Evolutionary conservation across 352 stramenopile genomes (phyloP).

Genomic region (Hyaloperonospora brassicae): DNA sequence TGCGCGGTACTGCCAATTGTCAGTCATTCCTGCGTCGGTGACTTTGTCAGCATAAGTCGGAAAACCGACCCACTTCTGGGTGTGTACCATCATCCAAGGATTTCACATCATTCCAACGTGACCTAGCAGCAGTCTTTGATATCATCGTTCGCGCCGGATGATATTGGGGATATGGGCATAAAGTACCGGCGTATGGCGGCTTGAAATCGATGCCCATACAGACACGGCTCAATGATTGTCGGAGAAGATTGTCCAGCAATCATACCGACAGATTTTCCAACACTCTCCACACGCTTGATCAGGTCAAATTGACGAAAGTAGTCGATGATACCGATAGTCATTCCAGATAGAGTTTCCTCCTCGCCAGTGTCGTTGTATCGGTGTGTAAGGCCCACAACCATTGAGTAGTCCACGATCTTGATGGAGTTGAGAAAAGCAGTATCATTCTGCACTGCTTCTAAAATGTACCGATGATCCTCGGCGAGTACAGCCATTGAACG

Average conservation of each 20-base stretch:
- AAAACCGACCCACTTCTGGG: not conserved
- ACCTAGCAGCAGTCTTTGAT: constrained; percentile 13
- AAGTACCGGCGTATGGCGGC: constrained; percentile 96
- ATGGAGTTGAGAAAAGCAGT: constrained; percentile 95
- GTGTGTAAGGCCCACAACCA: constrained; percentile 89
- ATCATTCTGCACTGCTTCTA: constrained; percentile 93
- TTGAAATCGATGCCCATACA: constrained; percentile 94
- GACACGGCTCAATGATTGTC: constrained; percentile 95
- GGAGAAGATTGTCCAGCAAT: constrained; percentile 95
- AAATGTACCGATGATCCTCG: constrained; percentile 60
- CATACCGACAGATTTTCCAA: constrained; percentile 97
- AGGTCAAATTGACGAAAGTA: constrained; percentile 98
- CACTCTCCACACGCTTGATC: constrained; percentile 97
- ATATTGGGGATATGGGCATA: constrained; percentile 90
- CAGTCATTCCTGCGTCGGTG: too few species aligned
- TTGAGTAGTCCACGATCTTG: constrained; percentile 99
- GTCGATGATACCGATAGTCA: constrained; percentile 98
- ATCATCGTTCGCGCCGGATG: constrained; percentile 37
- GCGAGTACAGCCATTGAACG: constrained; percentile 66
- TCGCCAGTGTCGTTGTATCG: constrained; percentile 27
- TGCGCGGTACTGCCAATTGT: too few species aligned
- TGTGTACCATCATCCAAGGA: not conserved
- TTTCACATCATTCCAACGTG: constrained; percentile 1
- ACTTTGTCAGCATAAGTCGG: too few species aligned
- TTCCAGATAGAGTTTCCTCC: constrained; percentile 37